Evolutionary conservation across 2,329 filamentous ascomycete species (phyloP).

Genomic region (Tetracladium maxilliforme): DNA sequence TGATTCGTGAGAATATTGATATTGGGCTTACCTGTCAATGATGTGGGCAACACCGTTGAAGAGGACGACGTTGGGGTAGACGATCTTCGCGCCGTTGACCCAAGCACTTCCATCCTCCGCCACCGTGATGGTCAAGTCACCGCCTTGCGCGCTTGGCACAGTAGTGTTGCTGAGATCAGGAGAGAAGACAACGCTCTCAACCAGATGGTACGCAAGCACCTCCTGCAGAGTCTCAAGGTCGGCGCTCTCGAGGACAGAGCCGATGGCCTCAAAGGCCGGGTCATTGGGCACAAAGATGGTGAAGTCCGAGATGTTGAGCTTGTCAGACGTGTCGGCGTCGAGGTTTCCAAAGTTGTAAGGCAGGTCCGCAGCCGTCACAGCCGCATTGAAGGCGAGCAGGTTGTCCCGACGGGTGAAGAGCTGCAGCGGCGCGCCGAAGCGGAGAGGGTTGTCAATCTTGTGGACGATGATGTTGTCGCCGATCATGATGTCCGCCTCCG

Average conservation of each 20-base stretch:
- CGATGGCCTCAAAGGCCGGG: conserved; percentile 13
- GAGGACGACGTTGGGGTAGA: conserved; percentile 14
- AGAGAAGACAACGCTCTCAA: conserved; percentile 15
- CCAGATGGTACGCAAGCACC: conserved; percentile 16
- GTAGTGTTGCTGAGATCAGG: conserved; percentile 13
- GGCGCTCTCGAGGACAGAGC: conserved; percentile 11
- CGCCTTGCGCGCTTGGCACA: conserved; percentile 9
- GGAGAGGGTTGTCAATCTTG: conserved; percentile 13
- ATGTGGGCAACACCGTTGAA: conserved; percentile 17
- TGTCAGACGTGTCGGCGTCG: conserved; percentile 6
- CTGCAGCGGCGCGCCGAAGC: conserved; percentile 14
- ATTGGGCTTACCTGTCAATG: no score
- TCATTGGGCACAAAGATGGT: conserved; percentile 15
- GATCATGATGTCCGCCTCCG: conserved; percentile 16
- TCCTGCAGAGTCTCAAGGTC: conserved; percentile 10
- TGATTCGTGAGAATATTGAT: no score
- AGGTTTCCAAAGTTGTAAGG: conserved; percentile 11
- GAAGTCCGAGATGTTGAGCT: conserved; percentile 14
- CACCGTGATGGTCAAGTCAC: conserved; percentile 14
- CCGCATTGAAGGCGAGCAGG: conserved; percentile 14
- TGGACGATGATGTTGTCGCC: conserved; percentile 14
- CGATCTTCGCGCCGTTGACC: conserved; percentile 16
- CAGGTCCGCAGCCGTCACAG: conserved; percentile 12
- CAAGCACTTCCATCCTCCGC: conserved; percentile 13
- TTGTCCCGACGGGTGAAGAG: conserved; percentile 13